Percentiles rank a stretch among this genome's conserved stretches.
phyloP scores from a whole-genome alignment of 768 basidiomycete species.

The Mycena vulgaris region DNA sequence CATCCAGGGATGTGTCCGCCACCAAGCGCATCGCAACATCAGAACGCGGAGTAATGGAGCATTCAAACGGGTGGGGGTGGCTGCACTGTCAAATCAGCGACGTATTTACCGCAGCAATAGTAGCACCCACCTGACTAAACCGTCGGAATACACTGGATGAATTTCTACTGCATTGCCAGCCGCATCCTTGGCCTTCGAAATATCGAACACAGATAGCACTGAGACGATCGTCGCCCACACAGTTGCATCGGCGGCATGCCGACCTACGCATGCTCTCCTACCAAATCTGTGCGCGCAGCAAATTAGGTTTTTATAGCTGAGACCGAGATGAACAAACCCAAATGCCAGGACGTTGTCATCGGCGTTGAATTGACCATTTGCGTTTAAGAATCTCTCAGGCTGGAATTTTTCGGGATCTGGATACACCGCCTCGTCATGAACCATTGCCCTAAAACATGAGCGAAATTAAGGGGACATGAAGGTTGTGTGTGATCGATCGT shows the following conservation, averaged over 20 bases:
- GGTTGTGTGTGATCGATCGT: not conserved
- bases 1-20: not conserved
- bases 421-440: constrained; percentile 44
- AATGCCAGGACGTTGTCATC: not conserved
- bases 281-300: constrained; percentile 16
- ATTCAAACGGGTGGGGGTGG: no score
- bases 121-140: not conserved
- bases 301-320: not conserved
- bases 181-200: constrained; percentile 49
- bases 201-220: constrained; percentile 6
- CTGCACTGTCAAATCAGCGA: no score
- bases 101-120: not conserved
- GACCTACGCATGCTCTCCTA: constrained; percentile 2
- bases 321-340: not conserved
- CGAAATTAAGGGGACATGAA: not conserved
- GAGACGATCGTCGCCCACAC: constrained; percentile 16
- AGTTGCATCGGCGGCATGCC: constrained; percentile 12
- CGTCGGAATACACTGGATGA: not conserved
- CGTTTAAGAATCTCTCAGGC: constrained; percentile 46
- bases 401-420: constrained; percentile 46
- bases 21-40: not conserved
- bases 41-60: constrained; percentile 6
- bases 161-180: constrained; percentile 64
- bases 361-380: constrained; percentile 11
- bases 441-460: constrained; percentile 34